phyloP scores from a whole-genome alignment of 2,329 filamentous ascomycete genomes.

The Nothophoma quercina region DNA sequence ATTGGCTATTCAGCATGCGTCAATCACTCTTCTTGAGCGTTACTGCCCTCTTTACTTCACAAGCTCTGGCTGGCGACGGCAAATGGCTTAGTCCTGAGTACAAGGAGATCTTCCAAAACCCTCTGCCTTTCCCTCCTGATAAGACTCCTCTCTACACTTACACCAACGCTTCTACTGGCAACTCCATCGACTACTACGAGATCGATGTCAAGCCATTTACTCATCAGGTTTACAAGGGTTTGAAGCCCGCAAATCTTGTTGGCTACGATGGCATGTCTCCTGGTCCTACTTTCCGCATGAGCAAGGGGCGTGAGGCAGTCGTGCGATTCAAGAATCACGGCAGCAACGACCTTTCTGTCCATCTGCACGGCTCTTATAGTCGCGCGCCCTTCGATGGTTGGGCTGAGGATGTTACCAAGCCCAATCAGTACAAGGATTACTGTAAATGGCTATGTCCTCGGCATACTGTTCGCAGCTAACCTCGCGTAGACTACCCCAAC shows the following conservation, averaged over 20 bases:
- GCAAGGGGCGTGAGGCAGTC: slow-evolving; percentile 60
- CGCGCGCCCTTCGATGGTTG: slow-evolving; percentile 61
- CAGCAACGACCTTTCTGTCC: slow-evolving; percentile 57
- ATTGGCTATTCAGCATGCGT: slow-evolving; percentile 20
- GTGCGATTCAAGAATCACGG: slow-evolving; percentile 65
- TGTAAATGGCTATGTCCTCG: slow-evolving; percentile 24
- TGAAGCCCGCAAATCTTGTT: slow-evolving; percentile 52
- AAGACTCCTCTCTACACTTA: slow-evolving; percentile 39
- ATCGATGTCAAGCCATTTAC: slow-evolving; percentile 54
- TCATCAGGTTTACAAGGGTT: slow-evolving; percentile 54
- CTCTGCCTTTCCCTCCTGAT: slow-evolving; percentile 57
- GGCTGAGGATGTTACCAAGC: slow-evolving; percentile 61
- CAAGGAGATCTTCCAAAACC: slow-evolving; percentile 47
- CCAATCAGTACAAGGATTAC: slow-evolving; percentile 61
- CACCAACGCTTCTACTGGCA: slow-evolving; percentile 46
- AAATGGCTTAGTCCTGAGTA: slow-evolving; percentile 47
- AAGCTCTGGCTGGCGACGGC: slow-evolving; percentile 29
- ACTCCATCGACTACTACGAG: slow-evolving; percentile 57
- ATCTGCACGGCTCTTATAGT: slow-evolving; percentile 63
- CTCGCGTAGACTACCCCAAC: slow-evolving; percentile 61
- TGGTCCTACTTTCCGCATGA: slow-evolving; percentile 62
- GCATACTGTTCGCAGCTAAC: slow-evolving; percentile 4
- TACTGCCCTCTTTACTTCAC: slow-evolving; percentile 24
- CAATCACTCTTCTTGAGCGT: slow-evolving; percentile 21
- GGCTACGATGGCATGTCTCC: slow-evolving; percentile 66